Base-by-base conservation (phyloP, 108 stramenopile genomes). In the Nitzschia inconspicua region DNA sequence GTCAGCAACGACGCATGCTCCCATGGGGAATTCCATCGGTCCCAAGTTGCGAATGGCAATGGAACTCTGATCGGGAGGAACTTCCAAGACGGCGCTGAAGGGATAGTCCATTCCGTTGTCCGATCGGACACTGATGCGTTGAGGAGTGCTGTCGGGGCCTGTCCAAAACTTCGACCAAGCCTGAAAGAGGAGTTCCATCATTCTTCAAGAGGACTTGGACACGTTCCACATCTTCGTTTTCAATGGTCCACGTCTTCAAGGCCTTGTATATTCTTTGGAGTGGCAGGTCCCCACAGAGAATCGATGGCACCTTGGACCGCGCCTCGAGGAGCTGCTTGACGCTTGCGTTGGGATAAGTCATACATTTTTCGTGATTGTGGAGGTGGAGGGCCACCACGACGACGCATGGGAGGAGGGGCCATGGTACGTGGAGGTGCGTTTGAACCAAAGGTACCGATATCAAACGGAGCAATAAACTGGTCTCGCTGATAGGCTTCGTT, bases 111-210 rank as follows among this genome's bases (percentile, higher is more conserved):
- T 58, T 35, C 84, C 84, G 46, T 81, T 77, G 40, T 81, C 77
- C 47, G 71, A 72, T 66, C 76, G 79, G 25, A 85, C 51, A 54
- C 79, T 73, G 34, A 76, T 48, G 22, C 70, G 54, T 44, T 78
- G 77, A 59, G 77, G 77, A 70, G 73, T 78, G 50, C 79, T 74
- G 48, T 80, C 77, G 22, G 84, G 84, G 36, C 84, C 84, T 60
- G 41, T 32, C 53, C 53, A 54, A n/a, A 23, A 54, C 53, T 28
- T 54, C 53, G 2, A 54, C 53, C 4, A 19, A n/a, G 14, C 35
- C 53, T 20, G 53, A 54, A 14, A 54, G 11, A 3, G 53, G 53
- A 35, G 37, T 35, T 23, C 53, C 53, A 9, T 54, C 53, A 22
- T 54, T 54, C 0, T 54, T 54, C 22, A 54, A 8, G 35, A 54